phyloP scores from a whole-genome alignment of 768 basidiomycete species.

The Chiua virens region DNA sequence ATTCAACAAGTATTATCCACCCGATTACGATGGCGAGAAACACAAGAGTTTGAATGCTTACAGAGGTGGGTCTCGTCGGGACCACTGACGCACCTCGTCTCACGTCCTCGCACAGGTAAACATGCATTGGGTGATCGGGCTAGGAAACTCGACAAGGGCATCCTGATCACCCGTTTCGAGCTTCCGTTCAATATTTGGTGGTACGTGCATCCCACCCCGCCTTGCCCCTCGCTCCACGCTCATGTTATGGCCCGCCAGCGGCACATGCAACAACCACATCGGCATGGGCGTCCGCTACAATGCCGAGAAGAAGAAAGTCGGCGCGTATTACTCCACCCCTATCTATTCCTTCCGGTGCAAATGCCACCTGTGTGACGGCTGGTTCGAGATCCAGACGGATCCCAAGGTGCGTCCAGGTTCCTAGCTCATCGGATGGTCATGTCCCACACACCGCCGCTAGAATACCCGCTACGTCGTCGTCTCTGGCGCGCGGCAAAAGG shows the following conservation, averaged over 20 bases:
- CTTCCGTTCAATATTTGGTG: constrained; percentile 97
- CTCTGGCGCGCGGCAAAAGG: constrained; percentile 91
- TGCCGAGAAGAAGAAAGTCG: constrained; percentile 97
- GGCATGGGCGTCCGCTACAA: constrained; percentile 99
- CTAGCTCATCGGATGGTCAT: neutral
- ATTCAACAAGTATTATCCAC: constrained; percentile 80
- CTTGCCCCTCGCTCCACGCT: neutral
- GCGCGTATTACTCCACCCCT: constrained; percentile 91
- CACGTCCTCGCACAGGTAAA: constrained; percentile 56
- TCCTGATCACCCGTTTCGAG: constrained; percentile 94
- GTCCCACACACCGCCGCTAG: constrained; percentile 26
- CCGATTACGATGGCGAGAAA: constrained; percentile 70
- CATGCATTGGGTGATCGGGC: constrained; percentile 94
- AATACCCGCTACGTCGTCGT: constrained; percentile 94
- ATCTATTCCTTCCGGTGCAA: constrained; percentile 97
- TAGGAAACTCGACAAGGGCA: constrained; percentile 93
- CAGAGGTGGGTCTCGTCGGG: constrained; percentile 46
- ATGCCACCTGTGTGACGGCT: constrained; percentile 93
- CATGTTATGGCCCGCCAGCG: constrained; percentile 45
- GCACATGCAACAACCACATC: constrained; percentile 92
- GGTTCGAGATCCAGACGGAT: constrained; percentile 98
- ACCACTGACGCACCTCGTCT: neutral
- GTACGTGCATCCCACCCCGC: constrained; percentile 41
- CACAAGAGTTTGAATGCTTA: constrained; percentile 72
- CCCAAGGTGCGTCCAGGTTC: constrained; percentile 66